Conservation (phyloP, 805 yeast genomes). For the Candida taoyuanica region DNA sequence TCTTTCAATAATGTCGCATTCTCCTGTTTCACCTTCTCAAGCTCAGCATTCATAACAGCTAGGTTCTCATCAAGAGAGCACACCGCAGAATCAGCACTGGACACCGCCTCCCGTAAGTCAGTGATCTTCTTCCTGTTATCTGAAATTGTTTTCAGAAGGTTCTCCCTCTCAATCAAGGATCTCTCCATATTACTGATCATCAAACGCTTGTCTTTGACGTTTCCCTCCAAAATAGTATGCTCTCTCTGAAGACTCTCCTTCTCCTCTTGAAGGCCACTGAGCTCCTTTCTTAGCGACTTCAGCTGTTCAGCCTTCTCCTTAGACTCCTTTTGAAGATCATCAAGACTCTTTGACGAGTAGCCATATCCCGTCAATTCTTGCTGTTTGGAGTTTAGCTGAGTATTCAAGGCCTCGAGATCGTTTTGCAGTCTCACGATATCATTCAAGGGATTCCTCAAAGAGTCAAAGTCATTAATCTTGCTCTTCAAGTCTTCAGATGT, state of each 20-base stretch:
- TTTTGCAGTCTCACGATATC: conserved; percentile 33
- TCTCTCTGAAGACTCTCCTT: conserved; percentile 44
- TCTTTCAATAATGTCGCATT: background rate
- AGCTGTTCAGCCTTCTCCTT: conserved; percentile 35
- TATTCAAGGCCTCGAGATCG: conserved; percentile 29
- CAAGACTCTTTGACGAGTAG: conserved; percentile 32
- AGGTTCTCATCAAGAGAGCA: conserved; percentile 10
- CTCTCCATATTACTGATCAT: conserved; percentile 49
- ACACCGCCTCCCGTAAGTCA: conserved; percentile 17
- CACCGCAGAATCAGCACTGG: conserved; percentile 22
- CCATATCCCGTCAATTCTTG: conserved; percentile 38
- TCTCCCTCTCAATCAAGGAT: conserved; percentile 42
- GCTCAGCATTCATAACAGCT: conserved; percentile 17
- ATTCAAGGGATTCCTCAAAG: conserved; percentile 26
- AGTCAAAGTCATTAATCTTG: conserved; percentile 8
- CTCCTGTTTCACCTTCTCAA: background rate
- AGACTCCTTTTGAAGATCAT: conserved; percentile 43
- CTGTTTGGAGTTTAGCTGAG: conserved; percentile 27
- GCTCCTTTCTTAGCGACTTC: conserved; percentile 35
- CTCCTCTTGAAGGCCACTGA: conserved; percentile 33
- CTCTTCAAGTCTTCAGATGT: background rate
- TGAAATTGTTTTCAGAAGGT: conserved; percentile 34
- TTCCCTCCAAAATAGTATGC: conserved; percentile 41
- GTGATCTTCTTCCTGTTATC: conserved; percentile 31
- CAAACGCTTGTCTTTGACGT: conserved; percentile 49